phyloP scores from a whole-genome alignment of 1,139 yeast species.

The Suhomyces ambrosiae region DNA sequence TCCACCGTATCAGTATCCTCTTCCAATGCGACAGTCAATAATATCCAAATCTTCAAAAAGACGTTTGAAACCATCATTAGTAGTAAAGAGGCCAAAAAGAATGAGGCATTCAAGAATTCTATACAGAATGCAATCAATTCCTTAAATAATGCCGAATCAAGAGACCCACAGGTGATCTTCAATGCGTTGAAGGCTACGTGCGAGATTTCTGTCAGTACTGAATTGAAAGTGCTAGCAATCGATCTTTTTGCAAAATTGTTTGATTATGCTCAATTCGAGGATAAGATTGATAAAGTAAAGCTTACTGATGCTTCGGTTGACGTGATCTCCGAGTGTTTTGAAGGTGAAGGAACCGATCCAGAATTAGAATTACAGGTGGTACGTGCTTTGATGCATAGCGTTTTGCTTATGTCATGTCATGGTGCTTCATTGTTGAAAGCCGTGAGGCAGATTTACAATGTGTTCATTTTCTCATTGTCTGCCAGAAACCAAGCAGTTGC shows the following conservation, averaged over 20 bases:
- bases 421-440: conserved; percentile 90
- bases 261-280: conserved; percentile 46
- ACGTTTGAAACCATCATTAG: conserved; percentile 38
- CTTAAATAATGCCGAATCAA: conserved; percentile 29
- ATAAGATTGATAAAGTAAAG: conserved; percentile 46
- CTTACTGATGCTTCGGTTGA: conserved; percentile 84
- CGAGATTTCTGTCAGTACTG: conserved; percentile 32
- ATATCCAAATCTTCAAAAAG: conserved; percentile 41
- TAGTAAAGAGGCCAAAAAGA: conserved; percentile 46
- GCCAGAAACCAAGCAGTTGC: conserved; percentile 91
- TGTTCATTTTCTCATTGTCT: conserved; percentile 80
- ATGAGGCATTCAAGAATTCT: conserved; percentile 32
- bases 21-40: conserved; percentile 35
- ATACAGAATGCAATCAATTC: conserved; percentile 43
- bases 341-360: conserved; percentile 89
- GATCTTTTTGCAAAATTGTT: conserved; percentile 50
- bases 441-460: conserved; percentile 88
- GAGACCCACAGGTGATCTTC: conserved; percentile 41
- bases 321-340: conserved; percentile 82
- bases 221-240: conserved; percentile 42
- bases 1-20: conserved; percentile 28
- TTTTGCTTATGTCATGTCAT: conserved; percentile 81
- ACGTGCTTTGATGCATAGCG: conserved; percentile 87
- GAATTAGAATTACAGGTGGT: conserved; percentile 89
- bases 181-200: conserved; percentile 45